phyloP scores from a whole-genome alignment of 1,284 basidiomycete species.

The Prillingera fragicola region DNA sequence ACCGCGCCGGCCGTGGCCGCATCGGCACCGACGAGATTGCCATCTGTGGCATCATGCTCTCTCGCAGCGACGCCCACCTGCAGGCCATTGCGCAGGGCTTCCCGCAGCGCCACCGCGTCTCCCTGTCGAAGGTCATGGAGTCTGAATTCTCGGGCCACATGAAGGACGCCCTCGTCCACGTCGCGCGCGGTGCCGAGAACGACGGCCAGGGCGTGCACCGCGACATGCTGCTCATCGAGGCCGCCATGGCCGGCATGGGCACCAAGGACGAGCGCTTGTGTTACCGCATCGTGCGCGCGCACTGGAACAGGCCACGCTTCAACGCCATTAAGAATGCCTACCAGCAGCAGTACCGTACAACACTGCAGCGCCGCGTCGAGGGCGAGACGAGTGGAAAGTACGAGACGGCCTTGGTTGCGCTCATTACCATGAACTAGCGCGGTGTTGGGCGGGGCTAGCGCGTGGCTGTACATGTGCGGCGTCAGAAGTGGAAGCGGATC shows the following conservation, averaged over 20 bases:
- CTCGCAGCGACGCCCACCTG: conserved; percentile 44
- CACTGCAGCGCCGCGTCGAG: conserved; percentile 37
- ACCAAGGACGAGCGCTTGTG: conserved; percentile 48
- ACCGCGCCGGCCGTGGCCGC: conserved; percentile 45
- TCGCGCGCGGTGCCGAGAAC: conserved; percentile 39
- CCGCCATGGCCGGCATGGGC: conserved; percentile 45
- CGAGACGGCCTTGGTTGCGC: conserved; percentile 33
- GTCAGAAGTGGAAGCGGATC: too few species aligned
- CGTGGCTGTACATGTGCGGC: too few species aligned
- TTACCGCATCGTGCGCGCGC: conserved; percentile 43
- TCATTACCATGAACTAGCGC: conserved; percentile 33
- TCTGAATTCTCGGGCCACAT: conserved; percentile 49
- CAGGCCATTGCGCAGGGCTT: conserved; percentile 43
- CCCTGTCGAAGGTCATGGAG: conserved; percentile 41
- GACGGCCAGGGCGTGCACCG: conserved; percentile 44
- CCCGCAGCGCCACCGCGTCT: conserved; percentile 31
- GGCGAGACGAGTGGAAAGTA: conserved; percentile 49
- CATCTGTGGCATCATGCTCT: conserved; percentile 46
- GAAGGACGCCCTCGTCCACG: conserved; percentile 40
- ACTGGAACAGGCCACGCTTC: conserved; percentile 47
- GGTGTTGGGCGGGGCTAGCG: too few species aligned
- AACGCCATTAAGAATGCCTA: conserved; percentile 45
- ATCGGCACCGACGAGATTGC: conserved; percentile 49
- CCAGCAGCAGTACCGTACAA: conserved; percentile 34
- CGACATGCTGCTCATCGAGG: conserved; percentile 42